Evolutionary conservation across 2,329 filamentous ascomycete genomes (phyloP), one percentile per base, ranked within the genome.

Genomic region (Leptographium radiaticola): DNA sequence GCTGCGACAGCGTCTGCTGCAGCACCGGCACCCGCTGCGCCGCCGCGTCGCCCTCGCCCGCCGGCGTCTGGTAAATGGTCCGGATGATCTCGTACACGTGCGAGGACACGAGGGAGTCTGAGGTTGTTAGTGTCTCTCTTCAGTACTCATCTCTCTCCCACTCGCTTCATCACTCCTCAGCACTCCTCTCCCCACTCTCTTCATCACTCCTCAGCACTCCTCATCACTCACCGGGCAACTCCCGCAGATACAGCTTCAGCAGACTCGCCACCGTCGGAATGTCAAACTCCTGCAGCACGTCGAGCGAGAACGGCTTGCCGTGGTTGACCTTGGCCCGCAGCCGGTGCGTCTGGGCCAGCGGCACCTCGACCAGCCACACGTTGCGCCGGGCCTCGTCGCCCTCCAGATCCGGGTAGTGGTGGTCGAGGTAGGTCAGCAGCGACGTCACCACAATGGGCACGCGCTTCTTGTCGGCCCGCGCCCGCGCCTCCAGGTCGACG

Each of bases 1-100:
- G 80, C 67, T 97, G 90, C 42, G 90, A 91, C 54, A 98, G 83
- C 0, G 93, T 97, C 62, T 93, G 95, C 68, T 98, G 93, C 38
- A 98, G 80, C 57, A 97, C 89, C 53, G 89, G 86, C 59, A 98
- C 79, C 52, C 93, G 86, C 13, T 87, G 83, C 51, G 83, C 77
- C 10, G 45, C 51, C 25, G 58, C 59, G 62, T 95, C 87, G 4
- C 83, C 79, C 55, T 95, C 88, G 44, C 86, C 79, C 48, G 86
- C 77, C 13, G 89, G 84, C 15, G 87, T 89, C 48, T 83, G 84
- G 73, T 98, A 98, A 59, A 98, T 94, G 2, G 89, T 97, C 71
- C 95, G 90, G 66, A 98, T 84, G 65, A 98, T 97, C 71, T 98
- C 94, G 68, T 98, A 98, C 55, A 98, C 89, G 67, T 97, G 91